Evolutionary conservation across 306 rosid species (phyloP).

Genomic region (Ceratonia siliqua): DNA sequence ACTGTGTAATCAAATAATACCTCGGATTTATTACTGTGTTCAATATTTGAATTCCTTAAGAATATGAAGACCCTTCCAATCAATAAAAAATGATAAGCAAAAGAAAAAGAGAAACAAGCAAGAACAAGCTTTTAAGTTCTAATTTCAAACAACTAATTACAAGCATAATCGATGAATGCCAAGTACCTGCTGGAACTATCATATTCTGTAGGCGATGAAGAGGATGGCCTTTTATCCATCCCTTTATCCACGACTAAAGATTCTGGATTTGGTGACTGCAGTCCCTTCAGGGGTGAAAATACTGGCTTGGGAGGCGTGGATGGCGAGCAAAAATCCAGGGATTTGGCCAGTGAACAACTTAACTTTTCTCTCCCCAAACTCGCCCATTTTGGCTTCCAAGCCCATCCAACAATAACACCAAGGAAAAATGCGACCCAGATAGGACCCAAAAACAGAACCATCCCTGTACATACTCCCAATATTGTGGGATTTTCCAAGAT

Average conservation of each 20-base stretch:
- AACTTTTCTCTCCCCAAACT: constrained; percentile 41
- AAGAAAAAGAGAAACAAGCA: background rate
- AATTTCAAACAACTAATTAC: background rate
- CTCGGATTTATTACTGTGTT: background rate
- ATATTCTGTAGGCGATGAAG: constrained; percentile 21
- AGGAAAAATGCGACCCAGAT: constrained; percentile 42
- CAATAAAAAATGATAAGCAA: background rate
- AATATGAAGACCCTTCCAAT: background rate
- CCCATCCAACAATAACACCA: constrained; percentile 54
- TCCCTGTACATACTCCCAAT: constrained; percentile 35
- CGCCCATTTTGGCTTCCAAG: constrained; percentile 61
- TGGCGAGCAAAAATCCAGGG: constrained; percentile 35
- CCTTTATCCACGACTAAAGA: constrained; percentile 12
- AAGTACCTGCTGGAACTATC: constrained; percentile 38
- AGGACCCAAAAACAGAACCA: constrained; percentile 38
- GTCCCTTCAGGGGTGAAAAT: background rate
- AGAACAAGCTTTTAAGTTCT: background rate
- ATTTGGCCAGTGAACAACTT: constrained; percentile 32
- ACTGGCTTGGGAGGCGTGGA: background rate
- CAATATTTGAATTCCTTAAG: background rate
- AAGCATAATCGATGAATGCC: background rate
- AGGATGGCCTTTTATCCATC: background rate
- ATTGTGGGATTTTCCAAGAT: constrained; percentile 41
- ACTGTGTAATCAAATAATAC: too few relatives aligned
- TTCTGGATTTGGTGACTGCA: constrained; percentile 9